Evolutionary conservation across 202 grass and related monocot species (phyloP), one percentile per base, ranked within the genome.

Genomic region (Carex sylvatica): DNA sequence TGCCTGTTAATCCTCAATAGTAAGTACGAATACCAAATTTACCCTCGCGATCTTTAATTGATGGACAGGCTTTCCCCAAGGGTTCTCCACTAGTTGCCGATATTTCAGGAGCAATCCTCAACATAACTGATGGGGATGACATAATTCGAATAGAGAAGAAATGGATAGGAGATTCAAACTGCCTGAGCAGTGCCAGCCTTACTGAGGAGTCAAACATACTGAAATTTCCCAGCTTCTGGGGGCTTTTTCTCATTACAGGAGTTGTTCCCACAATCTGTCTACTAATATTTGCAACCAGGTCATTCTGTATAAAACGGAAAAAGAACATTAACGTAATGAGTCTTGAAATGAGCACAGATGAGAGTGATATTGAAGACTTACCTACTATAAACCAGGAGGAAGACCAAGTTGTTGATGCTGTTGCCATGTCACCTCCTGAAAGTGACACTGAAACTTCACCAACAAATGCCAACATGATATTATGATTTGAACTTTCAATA

Each of bases 51-150:
- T 8, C 52, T 82, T 12, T 3, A 49, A 49, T 49, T 11, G 30
- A 35, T 69, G 23, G 0, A 35, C 85, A 94, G 92, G 92, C 83
- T 23, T 82, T 94, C 47, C 56, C 76, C 0, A 94, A 89, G 54
- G 63, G 85, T 7, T 86, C 83, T 35, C 85, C 89, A 3, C 47
- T 94, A 65, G 38, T 84, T 9, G 2, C 58, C 0, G 89, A 94
- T 35, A 67, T 95, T 6, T 95, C 93, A 2, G 69, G 58, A 66
- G 86, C 88, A 67, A 95, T 95, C 18, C 79, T 88, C 3, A 95
- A 88, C 83, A 47, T 87, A 71, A 95, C 86, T 13, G 87, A 84
- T 10, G 62, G 86, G 0, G 84, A 90, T 0, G 68, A 72, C 28
- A 88, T 90, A 28, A 58, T 64, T 33, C 62, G 58, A 3, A 83